Evolutionary conservation across 2,329 filamentous ascomycete genomes (phyloP).

Genomic region (Lecanicillium sp.): DNA sequence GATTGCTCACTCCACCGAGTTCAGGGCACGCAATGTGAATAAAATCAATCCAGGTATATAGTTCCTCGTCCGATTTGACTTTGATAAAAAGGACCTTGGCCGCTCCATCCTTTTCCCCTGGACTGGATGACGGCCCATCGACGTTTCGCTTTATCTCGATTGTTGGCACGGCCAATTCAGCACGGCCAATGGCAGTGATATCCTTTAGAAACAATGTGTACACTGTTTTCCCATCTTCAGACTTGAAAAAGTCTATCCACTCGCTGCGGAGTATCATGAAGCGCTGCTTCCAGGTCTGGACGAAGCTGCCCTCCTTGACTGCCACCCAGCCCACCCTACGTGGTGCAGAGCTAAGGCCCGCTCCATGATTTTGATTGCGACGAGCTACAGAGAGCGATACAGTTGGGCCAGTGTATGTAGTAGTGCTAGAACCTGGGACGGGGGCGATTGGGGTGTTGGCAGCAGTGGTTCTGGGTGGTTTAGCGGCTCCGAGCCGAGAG

Average conservation of each 20-base stretch:
- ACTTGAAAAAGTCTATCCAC: constrained; percentile 81
- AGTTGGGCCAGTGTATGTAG: constrained; percentile 57
- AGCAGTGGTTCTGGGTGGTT: not conserved
- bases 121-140: constrained; percentile 53
- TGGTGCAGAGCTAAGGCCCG: constrained; percentile 51
- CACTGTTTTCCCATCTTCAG: constrained; percentile 68
- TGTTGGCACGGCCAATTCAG: constrained; percentile 74
- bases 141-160: constrained; percentile 74
- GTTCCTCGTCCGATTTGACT: constrained; percentile 81
- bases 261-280: constrained; percentile 79
- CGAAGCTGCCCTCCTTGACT: constrained; percentile 74
- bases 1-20: constrained; percentile 90
- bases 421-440: constrained; percentile 48
- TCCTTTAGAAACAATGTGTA: constrained; percentile 71
- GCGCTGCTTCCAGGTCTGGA: constrained; percentile 73
- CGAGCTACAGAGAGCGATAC: constrained; percentile 54
- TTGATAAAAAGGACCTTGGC: constrained; percentile 73
- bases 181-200: constrained; percentile 72
- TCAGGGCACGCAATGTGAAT: constrained; percentile 86
- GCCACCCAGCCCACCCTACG: constrained; percentile 67
- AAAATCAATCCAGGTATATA: constrained; percentile 92
- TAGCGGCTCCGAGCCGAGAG: too few relatives aligned
- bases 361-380: constrained; percentile 42
- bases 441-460: constrained; percentile 61
- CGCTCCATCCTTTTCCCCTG: constrained; percentile 63